Conservation (phyloP, 179 eudicot species). For the Corrigiola litoralis region DNA sequence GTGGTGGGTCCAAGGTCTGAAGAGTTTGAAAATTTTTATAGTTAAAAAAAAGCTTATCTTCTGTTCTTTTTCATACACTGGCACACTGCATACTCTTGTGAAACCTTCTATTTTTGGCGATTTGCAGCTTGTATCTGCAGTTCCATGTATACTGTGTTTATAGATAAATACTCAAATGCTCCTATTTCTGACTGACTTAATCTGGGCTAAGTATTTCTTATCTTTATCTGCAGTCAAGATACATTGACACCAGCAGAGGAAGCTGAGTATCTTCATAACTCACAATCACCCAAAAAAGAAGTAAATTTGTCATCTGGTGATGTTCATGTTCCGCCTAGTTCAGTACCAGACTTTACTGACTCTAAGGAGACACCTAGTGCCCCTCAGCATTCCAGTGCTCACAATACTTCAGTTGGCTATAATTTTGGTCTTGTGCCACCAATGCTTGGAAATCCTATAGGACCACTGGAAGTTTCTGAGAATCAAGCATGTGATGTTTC, state of each 20-base stretch:
- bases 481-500: constrained; percentile 56
- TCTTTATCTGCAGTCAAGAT: constrained; percentile 43
- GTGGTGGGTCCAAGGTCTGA: no score
- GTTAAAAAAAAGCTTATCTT: no score
- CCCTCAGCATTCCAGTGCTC: constrained; percentile 39
- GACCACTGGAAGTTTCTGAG: constrained; percentile 57
- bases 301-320: constrained; percentile 39
- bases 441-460: constrained; percentile 43
- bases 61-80: no score
- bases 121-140: no score
- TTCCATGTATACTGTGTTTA: no score
- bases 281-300: constrained; percentile 39
- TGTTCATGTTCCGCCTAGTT: constrained; percentile 36
- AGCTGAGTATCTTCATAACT: constrained; percentile 39
- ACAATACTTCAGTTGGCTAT: constrained; percentile 40
- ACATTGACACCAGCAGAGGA: constrained; percentile 38
- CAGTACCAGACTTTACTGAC: constrained; percentile 38
- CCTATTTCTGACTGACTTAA: not conserved
- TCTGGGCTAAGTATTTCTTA: constrained; percentile 5
- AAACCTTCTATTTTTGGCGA: no score
- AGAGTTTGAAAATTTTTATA: no score
- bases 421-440: constrained; percentile 63
- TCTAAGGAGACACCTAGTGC: constrained; percentile 42
- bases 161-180: no score
- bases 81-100: no score